phyloP scores from a whole-genome alignment of 1,284 basidiomycete species.

The Singerocomus inundabilis region DNA sequence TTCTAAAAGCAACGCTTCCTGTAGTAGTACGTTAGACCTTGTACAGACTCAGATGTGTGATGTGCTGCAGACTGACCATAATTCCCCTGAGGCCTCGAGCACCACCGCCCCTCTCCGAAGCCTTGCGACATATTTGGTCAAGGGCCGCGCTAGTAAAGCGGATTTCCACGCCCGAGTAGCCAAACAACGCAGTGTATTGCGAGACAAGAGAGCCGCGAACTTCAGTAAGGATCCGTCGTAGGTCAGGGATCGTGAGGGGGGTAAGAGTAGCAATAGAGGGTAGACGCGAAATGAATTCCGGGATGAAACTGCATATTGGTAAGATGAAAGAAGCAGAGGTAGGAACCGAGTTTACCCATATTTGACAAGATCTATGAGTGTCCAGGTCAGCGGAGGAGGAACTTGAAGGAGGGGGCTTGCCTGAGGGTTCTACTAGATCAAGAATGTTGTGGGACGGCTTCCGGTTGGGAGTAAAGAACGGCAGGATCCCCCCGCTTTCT shows the following conservation, averaged over 20 bases:
- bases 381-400: conserved; percentile 6
- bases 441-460: conserved; percentile 49
- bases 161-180: conserved; percentile 78
- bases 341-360: conserved; percentile 60
- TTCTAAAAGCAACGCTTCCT: conserved; percentile 80
- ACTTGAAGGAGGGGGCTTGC: conserved; percentile 34
- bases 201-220: conserved; percentile 88
- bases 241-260: conserved; percentile 70
- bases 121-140: conserved; percentile 76
- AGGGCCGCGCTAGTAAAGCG: conserved; percentile 75
- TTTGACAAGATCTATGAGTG: conserved; percentile 67
- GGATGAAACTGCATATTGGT: conserved; percentile 67
- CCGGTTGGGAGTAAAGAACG: conserved; percentile 75
- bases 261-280: conserved; percentile 85
- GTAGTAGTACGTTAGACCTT: conserved; percentile 9
- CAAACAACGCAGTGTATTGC: conserved; percentile 84
- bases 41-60: not conserved
- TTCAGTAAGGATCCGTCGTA: conserved; percentile 88
- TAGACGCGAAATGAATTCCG: conserved; percentile 90
- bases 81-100: conserved; percentile 87
- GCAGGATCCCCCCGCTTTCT: conserved; percentile 37
- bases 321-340: conserved; percentile 8
- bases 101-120: conserved; percentile 80
- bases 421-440: conserved; percentile 66
- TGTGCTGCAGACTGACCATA: conserved; percentile 54